Base-by-base conservation (phyloP, 2,329 filamentous ascomycete species). In the Coniella vitis region DNA sequence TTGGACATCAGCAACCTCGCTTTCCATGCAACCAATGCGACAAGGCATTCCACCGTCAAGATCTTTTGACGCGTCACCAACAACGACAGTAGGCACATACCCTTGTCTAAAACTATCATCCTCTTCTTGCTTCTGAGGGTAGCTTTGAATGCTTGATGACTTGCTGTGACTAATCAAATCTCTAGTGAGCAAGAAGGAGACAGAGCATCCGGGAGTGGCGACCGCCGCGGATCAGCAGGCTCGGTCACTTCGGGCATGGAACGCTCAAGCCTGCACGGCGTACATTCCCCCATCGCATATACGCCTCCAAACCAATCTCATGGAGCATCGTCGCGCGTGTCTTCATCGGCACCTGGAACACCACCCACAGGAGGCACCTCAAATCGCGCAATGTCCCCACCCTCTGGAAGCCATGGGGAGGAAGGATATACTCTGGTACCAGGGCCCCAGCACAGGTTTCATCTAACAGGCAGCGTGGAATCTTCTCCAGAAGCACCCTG, bases 51-150 rank as follows among this genome's bases (percentile, higher is more conserved):
- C 73, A 81, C 55, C 72, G 80, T 47, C 70, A 73, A 39, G 80
- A 84, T 60, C 64, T 84, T 10, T 67, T 83, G 16, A 69, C 75
- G n/a, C 74, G 80, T 34, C 80, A 84, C 57, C 61, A 69, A 49
- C 68, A 70, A 53, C 66, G 70, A 65, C 75, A 78, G 74, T 78
- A 59, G 60, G 70, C 65, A 29, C 25, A 29, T 29, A 29, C 25
- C 25, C 10, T 29, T n/a, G n/a, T n/a, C n/a, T n/a, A n/a, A n/a
- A n/a, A n/a, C 14, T 14, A 25, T 37, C n/a, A n/a, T n/a, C n/a
- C n/a, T n/a, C n/a, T n/a, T n/a, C 3, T 16, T 38, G 7, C 17
- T 25, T 34, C 7, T 16, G 34, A 36, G 13, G 34, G 10, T 29
- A 5, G 25, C 9, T 46, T 37, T 14, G 20, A 47, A 45, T 43